Percentiles rank a stretch among this genome's conserved stretches.
Conservation (phyloP, 495 filamentous ascomycete species). For the Parathielavia appendiculata region DNA sequence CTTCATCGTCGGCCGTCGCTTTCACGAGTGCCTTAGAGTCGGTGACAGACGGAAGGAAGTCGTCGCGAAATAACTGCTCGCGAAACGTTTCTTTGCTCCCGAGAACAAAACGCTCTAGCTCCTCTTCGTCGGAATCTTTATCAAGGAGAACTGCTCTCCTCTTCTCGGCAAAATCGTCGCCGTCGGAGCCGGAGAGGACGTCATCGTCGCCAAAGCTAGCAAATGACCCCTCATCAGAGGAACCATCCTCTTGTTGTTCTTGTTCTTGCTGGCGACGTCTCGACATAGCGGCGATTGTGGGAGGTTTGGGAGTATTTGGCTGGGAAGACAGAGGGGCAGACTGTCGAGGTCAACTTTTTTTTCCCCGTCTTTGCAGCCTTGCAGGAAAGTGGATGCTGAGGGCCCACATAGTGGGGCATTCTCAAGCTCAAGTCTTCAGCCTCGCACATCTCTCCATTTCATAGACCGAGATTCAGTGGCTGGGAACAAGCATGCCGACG, state of each 20-base stretch:
- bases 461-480: too few relatives aligned
- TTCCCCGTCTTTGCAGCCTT: slow-evolving; percentile 26
- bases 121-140: slow-evolving; percentile 75
- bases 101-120: slow-evolving; percentile 80
- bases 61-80: slow-evolving; percentile 55
- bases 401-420: slow-evolving; percentile 2
- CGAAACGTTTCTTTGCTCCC: slow-evolving; percentile 79
- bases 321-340: slow-evolving; percentile 15
- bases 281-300: slow-evolving; percentile 11
- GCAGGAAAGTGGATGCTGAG: slow-evolving; percentile 15
- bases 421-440: slow-evolving; percentile 6
- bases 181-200: slow-evolving; percentile 22
- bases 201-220: slow-evolving; percentile 35
- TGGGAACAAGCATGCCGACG: too few relatives aligned
- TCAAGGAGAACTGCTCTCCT: slow-evolving; percentile 24
- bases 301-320: background rate
- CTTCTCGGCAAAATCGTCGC: slow-evolving; percentile 16
- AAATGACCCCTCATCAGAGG: slow-evolving; percentile 30
- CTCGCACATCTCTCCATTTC: slow-evolving; percentile 10
- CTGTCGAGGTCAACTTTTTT: slow-evolving; percentile 32
- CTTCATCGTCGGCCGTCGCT: slow-evolving; percentile 21
- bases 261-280: slow-evolving; percentile 18
- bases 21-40: slow-evolving; percentile 35
- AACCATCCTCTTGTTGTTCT: slow-evolving; percentile 23
- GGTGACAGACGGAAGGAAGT: slow-evolving; percentile 25